Evolutionary conservation across 306 rosid genomes (phyloP), one percentile per base, ranked within the genome.

Genomic region (Alnus rubra): DNA sequence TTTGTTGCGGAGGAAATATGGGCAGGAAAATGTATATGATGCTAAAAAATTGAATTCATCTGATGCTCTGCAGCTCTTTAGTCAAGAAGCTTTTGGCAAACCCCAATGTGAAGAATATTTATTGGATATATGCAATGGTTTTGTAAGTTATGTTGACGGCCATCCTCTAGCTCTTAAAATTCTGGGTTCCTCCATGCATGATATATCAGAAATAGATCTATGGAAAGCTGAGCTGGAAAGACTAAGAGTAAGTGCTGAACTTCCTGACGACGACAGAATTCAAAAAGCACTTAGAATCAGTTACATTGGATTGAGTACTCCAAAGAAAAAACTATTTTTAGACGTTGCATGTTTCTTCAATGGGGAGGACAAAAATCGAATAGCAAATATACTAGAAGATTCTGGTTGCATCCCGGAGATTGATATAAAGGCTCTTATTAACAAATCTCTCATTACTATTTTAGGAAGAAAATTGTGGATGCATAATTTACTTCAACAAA

Each of bases 261-360:
- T 54, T 54, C 30, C 4, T 18, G 0, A 18, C 5, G 2, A 0
- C 0, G 3, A 54, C 1, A 54, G 45, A 42, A 42, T 54, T 18
- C 4, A 1, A 19, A 2, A 9, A 3, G 23, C 9, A 37, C 33
- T 79, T 1, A 51, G 47, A 44, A 78, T 83, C 35, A 59, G 77
- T 64, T 83, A 69, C 74, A 75, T 70, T 73, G 73, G 47, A 78
- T 31, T 78, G 45, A 44, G 49, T 44, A 37, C 62, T 1, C 74
- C 28, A 30, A 5, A 23, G 56, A 2, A 78, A 83, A 59, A 51
- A 75, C 18, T 83, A 42, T 83, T 83, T 73, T 76, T 83, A 1
- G 80, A 83, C 9, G 78, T 83, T 69, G 86, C 80, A 0, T 83
- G 82, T 37, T 83, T 78, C 55, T 83, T 78, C 14, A 78, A 78